These are phyloP conservation scores for Thinopyrum obtusiflorum DNA, from an alignment of 202 grass and related monocot genomes.

Conservation along the genomic window DNA sequence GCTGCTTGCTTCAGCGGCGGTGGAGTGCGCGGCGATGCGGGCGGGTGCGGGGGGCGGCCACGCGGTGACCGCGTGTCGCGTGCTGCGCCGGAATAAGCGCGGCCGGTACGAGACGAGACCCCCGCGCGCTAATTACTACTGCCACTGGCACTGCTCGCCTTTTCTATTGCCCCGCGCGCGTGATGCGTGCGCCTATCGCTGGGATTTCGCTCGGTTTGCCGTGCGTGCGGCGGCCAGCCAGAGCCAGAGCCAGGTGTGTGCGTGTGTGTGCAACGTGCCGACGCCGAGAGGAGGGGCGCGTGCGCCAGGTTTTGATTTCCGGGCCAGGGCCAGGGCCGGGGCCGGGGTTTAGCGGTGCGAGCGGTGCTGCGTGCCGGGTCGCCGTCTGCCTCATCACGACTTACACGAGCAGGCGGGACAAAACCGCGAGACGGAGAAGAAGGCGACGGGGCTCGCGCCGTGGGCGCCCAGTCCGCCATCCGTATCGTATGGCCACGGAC, in stretches of 20 bases:
- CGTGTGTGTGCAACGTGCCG: background rate
- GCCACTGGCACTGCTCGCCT: background rate
- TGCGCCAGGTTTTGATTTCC: slow-evolving; percentile 15
- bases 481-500: background rate
- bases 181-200: background rate
- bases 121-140: background rate
- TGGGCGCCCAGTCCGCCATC: slow-evolving; percentile 32
- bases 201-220: slow-evolving; percentile 5
- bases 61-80: slow-evolving; percentile 45
- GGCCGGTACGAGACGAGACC: background rate
- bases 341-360: background rate
- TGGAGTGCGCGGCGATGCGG: background rate
- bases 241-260: too few relatives aligned
- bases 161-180: background rate
- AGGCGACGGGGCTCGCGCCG: background rate
- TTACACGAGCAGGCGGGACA: slow-evolving; percentile 18
- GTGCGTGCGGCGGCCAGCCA: slow-evolving; percentile 2
- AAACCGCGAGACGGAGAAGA: slow-evolving; percentile 10
- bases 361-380: background rate
- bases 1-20: background rate
- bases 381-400: background rate
- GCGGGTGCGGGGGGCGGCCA: background rate
- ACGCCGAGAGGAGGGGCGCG: background rate
- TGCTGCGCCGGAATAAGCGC: slow-evolving; percentile 43
- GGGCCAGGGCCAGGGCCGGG: background rate